A percentile compares a stretch with the other conserved stretches of the same genome.
These are phyloP conservation scores for Coix lacrymajobi DNA, from an alignment of 176 grass and related monocot species.

Conservation along the genomic window DNA sequence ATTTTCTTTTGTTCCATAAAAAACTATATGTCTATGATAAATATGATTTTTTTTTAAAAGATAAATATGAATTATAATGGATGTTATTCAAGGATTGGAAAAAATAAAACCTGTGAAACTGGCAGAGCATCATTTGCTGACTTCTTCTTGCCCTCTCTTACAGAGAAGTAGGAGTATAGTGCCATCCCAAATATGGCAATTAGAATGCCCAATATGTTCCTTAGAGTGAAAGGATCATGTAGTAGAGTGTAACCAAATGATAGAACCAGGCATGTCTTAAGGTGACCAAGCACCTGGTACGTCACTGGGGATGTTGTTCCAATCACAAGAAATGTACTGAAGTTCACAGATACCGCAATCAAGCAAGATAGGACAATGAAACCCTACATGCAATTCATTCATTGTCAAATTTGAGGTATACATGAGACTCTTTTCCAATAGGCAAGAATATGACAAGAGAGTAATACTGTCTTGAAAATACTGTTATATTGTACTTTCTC, in stretches of 20 bases:
- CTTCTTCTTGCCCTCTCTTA: conserved; percentile 91
- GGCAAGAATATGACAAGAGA: neutral
- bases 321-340: conserved; percentile 97
- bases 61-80: neutral
- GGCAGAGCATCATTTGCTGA: conserved; percentile 68
- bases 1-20: neutral
- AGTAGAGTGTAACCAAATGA: conserved; percentile 96
- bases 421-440: conserved; percentile 1
- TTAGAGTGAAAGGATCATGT: conserved; percentile 72
- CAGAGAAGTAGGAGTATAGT: conserved; percentile 86
- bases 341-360: conserved; percentile 98
- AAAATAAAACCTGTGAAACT: conserved; percentile 74
- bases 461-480: conserved; percentile 8
- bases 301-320: conserved; percentile 96
- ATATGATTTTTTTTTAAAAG: neutral
- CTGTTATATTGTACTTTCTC: conserved; percentile 18
- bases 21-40: neutral
- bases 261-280: conserved; percentile 94
- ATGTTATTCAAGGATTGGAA: neutral
- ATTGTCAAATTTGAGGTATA: conserved; percentile 2
- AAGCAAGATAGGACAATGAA: conserved; percentile 95
- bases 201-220: conserved; percentile 89
- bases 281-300: conserved; percentile 98
- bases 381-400: conserved; percentile 53
- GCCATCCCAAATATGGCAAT: conserved; percentile 93